Base-by-base conservation (phyloP, 148 eudicot genomes). In the Suaeda aralocaspica region DNA sequence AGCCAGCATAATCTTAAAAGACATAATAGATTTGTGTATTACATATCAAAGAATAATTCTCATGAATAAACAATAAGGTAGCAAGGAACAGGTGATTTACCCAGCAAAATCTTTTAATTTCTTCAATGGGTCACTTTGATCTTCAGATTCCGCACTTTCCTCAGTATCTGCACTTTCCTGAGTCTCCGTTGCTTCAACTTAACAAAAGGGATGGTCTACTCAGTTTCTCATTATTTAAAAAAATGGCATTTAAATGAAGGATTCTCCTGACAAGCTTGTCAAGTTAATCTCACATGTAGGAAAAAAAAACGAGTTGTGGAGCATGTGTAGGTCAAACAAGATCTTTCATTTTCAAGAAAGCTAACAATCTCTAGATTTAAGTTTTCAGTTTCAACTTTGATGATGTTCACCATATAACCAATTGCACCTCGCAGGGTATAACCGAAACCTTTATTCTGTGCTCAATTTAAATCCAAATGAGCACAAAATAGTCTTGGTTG, bases 21-120 rank as follows among this genome's bases (percentile, higher is more conserved):
- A 62, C 4, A 36, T 16, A 1, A 36, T 14, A 49, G 19, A 1
- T 11, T 14, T 13, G 50, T 3, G 3, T 15, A 14, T 1, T 48
- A 9, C 51, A 14, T 5, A n/a, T n/a, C n/a, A n/a, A 36, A 36
- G 8, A 3, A 36, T 36, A 8, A 36, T 36, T 36, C 41, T 67
- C 49, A 34, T 46, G 34, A 48, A 52, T 22, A 14, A 57, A 65
- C 48, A 6, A 52, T 30, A 2, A 28, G 13, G n/a, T 51, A 0
- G 34, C 36, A 77, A 19, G 31, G 50, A 39, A 67, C 59, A 44
- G 28, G 16, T 26, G 36, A 56, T 46, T 73, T 94, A 94, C 98
- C 98, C 98, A 16, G 91, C 98, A 77, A 87, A 74, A 77, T 91
- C 88, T 82, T 87, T 86, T 50, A 94, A 71, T 72, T 80, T 78